Evolutionary conservation across 345 rosid genomes (phyloP).

Genomic region (Acer negundo): DNA sequence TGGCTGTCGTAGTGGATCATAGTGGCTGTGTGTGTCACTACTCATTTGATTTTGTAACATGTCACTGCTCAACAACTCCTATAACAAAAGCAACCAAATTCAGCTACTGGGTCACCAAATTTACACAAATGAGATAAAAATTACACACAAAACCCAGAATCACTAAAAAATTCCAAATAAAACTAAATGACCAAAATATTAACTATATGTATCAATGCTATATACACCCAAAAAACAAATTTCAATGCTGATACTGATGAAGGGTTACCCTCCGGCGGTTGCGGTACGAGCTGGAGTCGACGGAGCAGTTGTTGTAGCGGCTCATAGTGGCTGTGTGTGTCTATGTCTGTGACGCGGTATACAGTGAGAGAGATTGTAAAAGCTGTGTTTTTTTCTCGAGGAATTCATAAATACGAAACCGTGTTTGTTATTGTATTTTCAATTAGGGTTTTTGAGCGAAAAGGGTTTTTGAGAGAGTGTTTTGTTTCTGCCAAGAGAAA

Average conservation of each 20-base stretch:
- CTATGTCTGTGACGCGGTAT: background rate
- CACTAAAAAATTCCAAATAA: background rate
- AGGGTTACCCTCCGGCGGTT: too few species aligned
- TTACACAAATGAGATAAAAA: background rate
- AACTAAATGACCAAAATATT: background rate
- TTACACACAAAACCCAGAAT: background rate
- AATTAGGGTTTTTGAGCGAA: background rate
- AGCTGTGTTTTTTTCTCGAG: too few species aligned
- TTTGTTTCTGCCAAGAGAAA: background rate
- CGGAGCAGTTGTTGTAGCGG: conserved; percentile 58
- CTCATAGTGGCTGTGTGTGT: conserved; percentile 47
- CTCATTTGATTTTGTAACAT: too few species aligned
- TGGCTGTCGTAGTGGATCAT: too few species aligned
- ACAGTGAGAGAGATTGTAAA: conserved; percentile 7
- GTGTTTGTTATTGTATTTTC: too few species aligned
- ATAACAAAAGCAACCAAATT: too few species aligned
- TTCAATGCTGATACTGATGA: too few species aligned
- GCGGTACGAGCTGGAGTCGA: too few species aligned
- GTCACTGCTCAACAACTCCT: too few species aligned
- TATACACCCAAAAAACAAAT: background rate
- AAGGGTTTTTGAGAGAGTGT: background rate
- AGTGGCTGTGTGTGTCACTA: too few species aligned
- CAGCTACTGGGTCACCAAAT: background rate
- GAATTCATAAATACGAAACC: too few species aligned
- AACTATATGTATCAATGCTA: background rate